These are phyloP conservation scores for Benincasa hispida DNA, from an alignment of 306 rosid species.

Conservation along the genomic window DNA sequence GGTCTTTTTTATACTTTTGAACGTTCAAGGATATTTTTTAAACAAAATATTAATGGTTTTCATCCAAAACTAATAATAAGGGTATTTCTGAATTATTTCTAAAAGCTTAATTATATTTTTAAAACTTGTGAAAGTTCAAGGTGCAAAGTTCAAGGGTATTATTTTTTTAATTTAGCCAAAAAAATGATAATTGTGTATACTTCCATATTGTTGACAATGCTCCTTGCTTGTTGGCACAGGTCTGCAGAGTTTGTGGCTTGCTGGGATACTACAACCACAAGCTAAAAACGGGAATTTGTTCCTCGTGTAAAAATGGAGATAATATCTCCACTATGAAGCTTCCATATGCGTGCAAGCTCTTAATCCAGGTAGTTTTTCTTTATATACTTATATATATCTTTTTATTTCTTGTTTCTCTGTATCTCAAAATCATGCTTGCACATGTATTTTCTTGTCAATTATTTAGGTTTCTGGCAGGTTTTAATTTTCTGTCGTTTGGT, in stretches of 20 bases:
- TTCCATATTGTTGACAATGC: slow-evolving; percentile 4
- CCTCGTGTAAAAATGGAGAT: slow-evolving; percentile 81
- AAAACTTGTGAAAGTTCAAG: too few species aligned
- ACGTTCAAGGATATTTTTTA: too few species aligned
- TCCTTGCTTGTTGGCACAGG: slow-evolving; percentile 27
- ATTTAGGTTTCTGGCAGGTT: background rate
- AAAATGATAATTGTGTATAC: background rate
- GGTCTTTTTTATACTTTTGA: too few species aligned
- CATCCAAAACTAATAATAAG: too few species aligned
- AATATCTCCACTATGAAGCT: slow-evolving; percentile 67
- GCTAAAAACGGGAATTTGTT: slow-evolving; percentile 66
- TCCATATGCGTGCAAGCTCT: slow-evolving; percentile 96
- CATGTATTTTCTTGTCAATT: background rate
- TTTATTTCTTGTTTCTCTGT: background rate
- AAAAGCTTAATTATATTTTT: too few species aligned
- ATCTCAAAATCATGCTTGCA: background rate
- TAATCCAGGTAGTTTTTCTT: slow-evolving; percentile 50
- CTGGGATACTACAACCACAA: slow-evolving; percentile 79
- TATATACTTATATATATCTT: background rate
- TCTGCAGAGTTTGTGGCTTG: slow-evolving; percentile 71
- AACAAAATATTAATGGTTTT: too few species aligned
- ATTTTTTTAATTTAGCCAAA: too few species aligned
- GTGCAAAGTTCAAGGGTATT: too few species aligned
- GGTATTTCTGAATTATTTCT: too few species aligned
- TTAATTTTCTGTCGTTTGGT: background rate